Percentiles rank a stretch among this genome's conserved stretches.
Evolutionary conservation across 2,329 filamentous ascomycete species (phyloP).

Genomic region (Xylariaceae sp.): DNA sequence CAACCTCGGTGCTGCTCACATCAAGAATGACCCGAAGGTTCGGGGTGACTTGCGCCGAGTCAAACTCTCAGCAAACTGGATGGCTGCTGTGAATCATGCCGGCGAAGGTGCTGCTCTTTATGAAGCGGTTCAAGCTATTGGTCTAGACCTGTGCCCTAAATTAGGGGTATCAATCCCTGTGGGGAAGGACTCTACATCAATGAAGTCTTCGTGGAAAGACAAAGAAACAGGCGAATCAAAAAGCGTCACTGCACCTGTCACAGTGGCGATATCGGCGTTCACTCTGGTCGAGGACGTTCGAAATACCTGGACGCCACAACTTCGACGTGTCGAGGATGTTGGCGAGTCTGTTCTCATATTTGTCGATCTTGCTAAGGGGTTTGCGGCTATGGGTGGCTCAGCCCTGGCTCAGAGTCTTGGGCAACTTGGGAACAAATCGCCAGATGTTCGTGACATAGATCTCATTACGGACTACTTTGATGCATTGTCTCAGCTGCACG

Average conservation of each 20-base stretch:
- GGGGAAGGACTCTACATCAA: slow-evolving; percentile 96
- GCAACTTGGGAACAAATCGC: slow-evolving; percentile 75
- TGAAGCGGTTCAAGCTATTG: slow-evolving; percentile 88
- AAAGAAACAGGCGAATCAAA: slow-evolving; percentile 58
- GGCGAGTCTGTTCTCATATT: slow-evolving; percentile 85
- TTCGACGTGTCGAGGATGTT: slow-evolving; percentile 76
- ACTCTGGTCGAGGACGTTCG: slow-evolving; percentile 74
- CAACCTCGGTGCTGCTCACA: slow-evolving; percentile 74
- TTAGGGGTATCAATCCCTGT: slow-evolving; percentile 93
- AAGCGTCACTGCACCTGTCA: slow-evolving; percentile 88
- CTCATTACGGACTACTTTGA: slow-evolving; percentile 88
- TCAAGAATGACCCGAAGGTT: slow-evolving; percentile 34
- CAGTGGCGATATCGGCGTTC: slow-evolving; percentile 86
- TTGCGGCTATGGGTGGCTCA: slow-evolving; percentile 80
- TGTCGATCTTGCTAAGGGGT: slow-evolving; percentile 79
- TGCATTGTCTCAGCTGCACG: slow-evolving; percentile 62
- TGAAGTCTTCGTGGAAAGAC: slow-evolving; percentile 96
- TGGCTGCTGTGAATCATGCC: slow-evolving; percentile 90
- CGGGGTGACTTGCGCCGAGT: slow-evolving; percentile 69
- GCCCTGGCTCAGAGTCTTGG: slow-evolving; percentile 85
- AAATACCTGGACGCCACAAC: slow-evolving; percentile 89
- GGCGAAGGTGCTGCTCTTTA: slow-evolving; percentile 91
- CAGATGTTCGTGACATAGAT: slow-evolving; percentile 78
- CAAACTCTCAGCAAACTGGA: slow-evolving; percentile 95
- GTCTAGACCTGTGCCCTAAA: slow-evolving; percentile 83